A percentile compares a stretch with the other conserved stretches of the same genome.
phyloP scores from a whole-genome alignment of 1,284 basidiomycete genomes.

The Austroboletus olivaceoglutinosus region DNA sequence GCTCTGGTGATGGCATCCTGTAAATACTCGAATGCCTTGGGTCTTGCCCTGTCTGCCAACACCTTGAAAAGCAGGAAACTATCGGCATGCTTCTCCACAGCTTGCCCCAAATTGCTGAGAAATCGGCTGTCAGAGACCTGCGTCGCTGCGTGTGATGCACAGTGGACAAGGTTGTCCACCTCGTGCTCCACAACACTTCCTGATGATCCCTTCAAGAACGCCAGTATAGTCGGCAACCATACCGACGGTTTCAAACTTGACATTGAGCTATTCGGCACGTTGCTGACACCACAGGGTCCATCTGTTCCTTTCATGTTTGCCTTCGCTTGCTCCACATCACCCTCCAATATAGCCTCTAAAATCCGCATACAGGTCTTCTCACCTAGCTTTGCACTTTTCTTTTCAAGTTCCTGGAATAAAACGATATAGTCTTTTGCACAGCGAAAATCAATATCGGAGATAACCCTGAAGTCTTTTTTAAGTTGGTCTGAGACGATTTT shows the following conservation, averaged over 20 bases:
- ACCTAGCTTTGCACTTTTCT: constrained; percentile 2
- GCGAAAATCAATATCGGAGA: constrained; percentile 8
- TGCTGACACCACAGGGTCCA: not conserved
- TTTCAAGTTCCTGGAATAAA: constrained; percentile 17
- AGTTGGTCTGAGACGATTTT: constrained; percentile 6
- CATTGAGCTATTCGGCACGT: not conserved
- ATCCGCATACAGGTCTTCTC: constrained; percentile 3
- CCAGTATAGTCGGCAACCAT: not conserved
- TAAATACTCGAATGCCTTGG: not conserved
- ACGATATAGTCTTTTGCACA: constrained; percentile 23
- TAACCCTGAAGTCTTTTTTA: not conserved
- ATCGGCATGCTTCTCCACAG: not conserved
- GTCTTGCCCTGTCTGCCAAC: not conserved
- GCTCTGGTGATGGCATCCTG: not conserved
- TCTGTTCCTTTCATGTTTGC: not conserved
- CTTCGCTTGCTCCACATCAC: constrained; percentile 8
- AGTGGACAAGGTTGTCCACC: constrained; percentile 4
- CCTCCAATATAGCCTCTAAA: constrained; percentile 10
- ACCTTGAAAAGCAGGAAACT: not conserved
- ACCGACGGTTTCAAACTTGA: too few species aligned
- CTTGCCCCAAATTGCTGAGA: not conserved
- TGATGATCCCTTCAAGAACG: not conserved
- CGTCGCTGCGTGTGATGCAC: not conserved
- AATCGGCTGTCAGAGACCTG: not conserved
- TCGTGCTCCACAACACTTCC: not conserved